These are phyloP conservation scores for Waitea zeae DNA, from an alignment of 1,284 basidiomycete species.

Conservation along the genomic window DNA sequence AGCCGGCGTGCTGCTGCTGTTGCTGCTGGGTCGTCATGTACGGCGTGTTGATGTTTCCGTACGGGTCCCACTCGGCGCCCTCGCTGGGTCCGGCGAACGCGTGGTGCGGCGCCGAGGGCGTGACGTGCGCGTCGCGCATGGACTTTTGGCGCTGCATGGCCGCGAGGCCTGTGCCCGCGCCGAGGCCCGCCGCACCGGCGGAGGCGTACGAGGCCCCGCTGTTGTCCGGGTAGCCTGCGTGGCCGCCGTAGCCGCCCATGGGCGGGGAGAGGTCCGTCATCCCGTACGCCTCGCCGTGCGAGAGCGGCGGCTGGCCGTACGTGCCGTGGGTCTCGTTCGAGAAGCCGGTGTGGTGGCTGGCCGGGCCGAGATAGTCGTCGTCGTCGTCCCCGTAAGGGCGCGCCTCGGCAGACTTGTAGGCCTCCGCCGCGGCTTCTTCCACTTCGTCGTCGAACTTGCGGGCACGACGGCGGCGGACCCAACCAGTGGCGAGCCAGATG, in stretches of 20 bases:
- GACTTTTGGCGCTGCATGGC: not conserved
- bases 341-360: not conserved
- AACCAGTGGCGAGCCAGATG: conserved; percentile 32
- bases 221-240: not conserved
- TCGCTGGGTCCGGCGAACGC: not conserved
- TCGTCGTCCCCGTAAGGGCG: conserved; percentile 36
- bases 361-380: conserved; percentile 13
- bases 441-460: conserved; percentile 50
- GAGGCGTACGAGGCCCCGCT: not conserved
- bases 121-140: too few species aligned
- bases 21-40: too few species aligned
- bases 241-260: not conserved
- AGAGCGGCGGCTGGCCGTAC: not conserved
- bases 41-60: not conserved
- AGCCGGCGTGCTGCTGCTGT: not conserved
- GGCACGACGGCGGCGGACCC: conserved; percentile 42
- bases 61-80: not conserved
- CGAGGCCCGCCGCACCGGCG: not conserved
- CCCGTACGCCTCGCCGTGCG: not conserved
- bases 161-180: too few species aligned
- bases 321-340: too few species aligned
- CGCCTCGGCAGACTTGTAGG: conserved; percentile 11
- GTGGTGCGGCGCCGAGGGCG: not conserved
- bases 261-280: not conserved
- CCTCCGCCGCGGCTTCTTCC: conserved; percentile 31